Evolutionary conservation across 805 yeast genomes (phyloP).

Genomic region (Wickerhamomyces bovis): DNA sequence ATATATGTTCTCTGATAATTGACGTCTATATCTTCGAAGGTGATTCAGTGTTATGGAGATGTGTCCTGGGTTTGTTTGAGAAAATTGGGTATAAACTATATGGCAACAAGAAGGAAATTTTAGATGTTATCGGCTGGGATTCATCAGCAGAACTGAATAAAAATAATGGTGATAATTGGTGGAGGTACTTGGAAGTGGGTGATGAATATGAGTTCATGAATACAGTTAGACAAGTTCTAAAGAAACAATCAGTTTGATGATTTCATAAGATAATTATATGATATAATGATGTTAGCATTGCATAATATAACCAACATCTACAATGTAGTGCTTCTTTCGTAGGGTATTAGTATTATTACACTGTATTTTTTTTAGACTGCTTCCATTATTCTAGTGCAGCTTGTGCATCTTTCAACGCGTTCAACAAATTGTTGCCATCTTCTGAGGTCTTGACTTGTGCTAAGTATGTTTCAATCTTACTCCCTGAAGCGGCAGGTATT

Average conservation of each 20-base stretch:
- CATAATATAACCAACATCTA: neutral
- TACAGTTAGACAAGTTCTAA: conserved; percentile 33
- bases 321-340: neutral
- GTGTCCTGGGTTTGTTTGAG: conserved; percentile 46
- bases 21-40: conserved; percentile 62
- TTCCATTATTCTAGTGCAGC: neutral
- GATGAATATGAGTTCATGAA: conserved; percentile 43
- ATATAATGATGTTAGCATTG: neutral
- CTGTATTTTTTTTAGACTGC: neutral
- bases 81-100: conserved; percentile 45
- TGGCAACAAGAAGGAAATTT: conserved; percentile 44
- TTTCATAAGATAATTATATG: no score
- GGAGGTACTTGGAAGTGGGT: conserved; percentile 42
- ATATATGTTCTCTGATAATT: conserved; percentile 41
- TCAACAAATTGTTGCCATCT: conserved; percentile 53
- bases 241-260: conserved; percentile 13
- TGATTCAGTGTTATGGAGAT: conserved; percentile 47
- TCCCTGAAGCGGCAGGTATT: conserved; percentile 56
- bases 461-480: conserved; percentile 59
- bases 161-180: conserved; percentile 8
- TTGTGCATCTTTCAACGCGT: conserved; percentile 17
- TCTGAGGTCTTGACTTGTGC: conserved; percentile 71
- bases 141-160: conserved; percentile 24
- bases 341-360: neutral
- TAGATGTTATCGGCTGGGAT: conserved; percentile 32